These are phyloP conservation scores for Daldinia sp. DNA, from an alignment of 2,329 filamentous ascomycete genomes.

Conservation along the genomic window DNA sequence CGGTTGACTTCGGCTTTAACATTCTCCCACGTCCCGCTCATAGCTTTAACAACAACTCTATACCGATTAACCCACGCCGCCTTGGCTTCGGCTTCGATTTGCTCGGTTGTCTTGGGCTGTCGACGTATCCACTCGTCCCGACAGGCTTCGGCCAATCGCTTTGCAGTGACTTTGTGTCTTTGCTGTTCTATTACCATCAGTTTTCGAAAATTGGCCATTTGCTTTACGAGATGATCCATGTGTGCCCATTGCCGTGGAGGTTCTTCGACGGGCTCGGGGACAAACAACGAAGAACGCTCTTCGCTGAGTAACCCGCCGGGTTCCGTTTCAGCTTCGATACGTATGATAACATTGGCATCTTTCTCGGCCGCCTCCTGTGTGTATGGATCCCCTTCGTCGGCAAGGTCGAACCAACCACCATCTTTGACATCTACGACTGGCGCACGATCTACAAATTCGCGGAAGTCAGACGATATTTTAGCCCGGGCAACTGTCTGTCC, in stretches of 20 bases:
- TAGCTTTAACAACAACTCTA: conserved; percentile 70
- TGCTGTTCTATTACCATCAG: conserved; percentile 82
- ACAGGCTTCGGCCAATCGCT: conserved; percentile 80
- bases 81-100: conserved; percentile 80
- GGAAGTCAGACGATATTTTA: conserved; percentile 62
- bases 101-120: conserved; percentile 79
- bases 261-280: conserved; percentile 76
- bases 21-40: conserved; percentile 70
- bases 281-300: conserved; percentile 74
- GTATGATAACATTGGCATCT: conserved; percentile 74
- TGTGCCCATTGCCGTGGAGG: conserved; percentile 85
- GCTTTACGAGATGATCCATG: conserved; percentile 82
- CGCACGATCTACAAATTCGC: conserved; percentile 64
- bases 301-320: conserved; percentile 78
- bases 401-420: conserved; percentile 61
- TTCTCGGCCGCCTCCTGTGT: conserved; percentile 69
- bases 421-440: conserved; percentile 63
- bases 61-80: conserved; percentile 74
- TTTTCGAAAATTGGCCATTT: conserved; percentile 81
- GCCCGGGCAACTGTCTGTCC: conserved; percentile 50
- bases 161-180: conserved; percentile 79
- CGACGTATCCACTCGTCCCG: conserved; percentile 77
- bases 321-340: conserved; percentile 76
- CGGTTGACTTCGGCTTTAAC: conserved; percentile 69
- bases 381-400: conserved; percentile 64